A percentile compares a stretch with the other conserved stretches of the same genome.
phyloP scores from a whole-genome alignment of 805 yeast species.

The Kodamaea sagamina region DNA sequence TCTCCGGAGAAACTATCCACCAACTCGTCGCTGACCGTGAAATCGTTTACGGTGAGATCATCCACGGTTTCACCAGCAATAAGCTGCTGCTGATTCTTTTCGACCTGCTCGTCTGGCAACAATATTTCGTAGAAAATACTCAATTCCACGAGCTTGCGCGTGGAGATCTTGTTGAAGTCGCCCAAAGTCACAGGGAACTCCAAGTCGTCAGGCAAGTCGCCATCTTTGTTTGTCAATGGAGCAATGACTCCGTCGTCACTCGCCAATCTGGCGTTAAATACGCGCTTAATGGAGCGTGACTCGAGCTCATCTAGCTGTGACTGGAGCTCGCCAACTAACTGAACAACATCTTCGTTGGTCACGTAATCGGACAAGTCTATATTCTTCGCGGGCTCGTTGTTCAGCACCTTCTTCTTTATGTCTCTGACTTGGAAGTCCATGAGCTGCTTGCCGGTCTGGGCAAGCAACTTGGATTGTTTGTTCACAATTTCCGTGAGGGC shows the following conservation, averaged over 20 bases:
- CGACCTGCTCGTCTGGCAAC: constrained; percentile 54
- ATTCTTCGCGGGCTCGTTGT: constrained; percentile 16
- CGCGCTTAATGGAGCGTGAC: constrained; percentile 71
- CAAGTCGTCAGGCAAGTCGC: constrained; percentile 55
- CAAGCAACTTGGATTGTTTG: constrained; percentile 65
- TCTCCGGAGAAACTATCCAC: constrained; percentile 39
- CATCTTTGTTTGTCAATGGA: constrained; percentile 77
- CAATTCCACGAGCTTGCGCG: constrained; percentile 51
- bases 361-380: constrained; percentile 56
- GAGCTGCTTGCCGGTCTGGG: constrained; percentile 79
- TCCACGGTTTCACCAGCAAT: constrained; percentile 18
- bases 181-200: constrained; percentile 59
- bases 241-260: constrained; percentile 50
- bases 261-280: constrained; percentile 58
- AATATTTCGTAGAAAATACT: constrained; percentile 76
- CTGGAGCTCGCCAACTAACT: constrained; percentile 86
- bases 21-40: constrained; percentile 23
- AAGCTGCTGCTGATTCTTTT: constrained; percentile 9
- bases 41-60: constrained; percentile 18
- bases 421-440: constrained; percentile 65
- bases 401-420: constrained; percentile 35
- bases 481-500: constrained; percentile 55
- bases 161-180: constrained; percentile 51
- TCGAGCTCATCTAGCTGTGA: constrained; percentile 81
- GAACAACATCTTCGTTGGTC: constrained; percentile 81